phyloP scores from a whole-genome alignment of 208 protist species.

The Jaenimonas drosophilae region DNA sequence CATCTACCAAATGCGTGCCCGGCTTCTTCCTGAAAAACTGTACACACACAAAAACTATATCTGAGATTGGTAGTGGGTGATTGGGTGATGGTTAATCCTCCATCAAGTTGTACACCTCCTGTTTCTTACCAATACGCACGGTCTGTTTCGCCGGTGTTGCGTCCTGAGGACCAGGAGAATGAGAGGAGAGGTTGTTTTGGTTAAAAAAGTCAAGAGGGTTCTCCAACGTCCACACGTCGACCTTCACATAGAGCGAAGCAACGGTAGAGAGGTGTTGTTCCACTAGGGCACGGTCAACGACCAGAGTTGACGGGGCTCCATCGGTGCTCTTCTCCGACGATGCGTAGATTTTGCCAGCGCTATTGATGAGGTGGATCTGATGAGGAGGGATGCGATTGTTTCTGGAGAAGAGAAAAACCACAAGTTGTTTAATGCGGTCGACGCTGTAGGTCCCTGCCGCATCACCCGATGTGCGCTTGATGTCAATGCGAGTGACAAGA shows the following conservation, averaged over 20 bases:
- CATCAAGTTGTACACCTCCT: constrained; percentile 45
- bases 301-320: constrained; percentile 27
- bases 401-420: constrained; percentile 73
- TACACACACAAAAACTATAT: too few relatives aligned
- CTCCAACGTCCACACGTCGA: constrained; percentile 22
- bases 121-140: constrained; percentile 27
- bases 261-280: constrained; percentile 15
- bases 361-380: constrained; percentile 56
- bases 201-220: constrained; percentile 66
- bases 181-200: too few relatives aligned
- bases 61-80: too few relatives aligned
- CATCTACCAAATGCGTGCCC: too few relatives aligned
- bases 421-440: constrained; percentile 26
- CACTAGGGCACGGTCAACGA: constrained; percentile 26
- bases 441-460: constrained; percentile 18
- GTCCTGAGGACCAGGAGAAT: too few relatives aligned
- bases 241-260: constrained; percentile 30
- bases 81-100: constrained; percentile 28
- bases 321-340: constrained; percentile 24
- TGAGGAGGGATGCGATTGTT: constrained; percentile 53
- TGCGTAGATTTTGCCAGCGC: constrained; percentile 19
- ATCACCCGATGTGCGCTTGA: constrained; percentile 25
- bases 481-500: constrained; percentile 42
- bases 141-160: constrained; percentile 4
- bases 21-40: too few relatives aligned